Conservation (phyloP, 116 monocot species). For the Phalaenopsis hybrid region DNA sequence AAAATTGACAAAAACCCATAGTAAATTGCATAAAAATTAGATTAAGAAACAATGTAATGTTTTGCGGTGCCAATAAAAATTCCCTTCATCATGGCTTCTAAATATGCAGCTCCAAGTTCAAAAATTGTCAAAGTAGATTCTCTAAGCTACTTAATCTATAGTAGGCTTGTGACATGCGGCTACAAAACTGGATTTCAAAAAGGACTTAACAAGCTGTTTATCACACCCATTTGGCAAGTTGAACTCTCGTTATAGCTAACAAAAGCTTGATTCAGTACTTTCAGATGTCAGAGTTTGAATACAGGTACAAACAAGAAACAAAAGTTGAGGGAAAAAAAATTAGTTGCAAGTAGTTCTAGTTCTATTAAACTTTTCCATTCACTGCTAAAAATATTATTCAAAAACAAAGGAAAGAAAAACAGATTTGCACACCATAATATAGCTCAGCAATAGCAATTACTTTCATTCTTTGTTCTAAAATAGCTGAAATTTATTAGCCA, state of each 20-base stretch:
- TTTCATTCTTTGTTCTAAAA: neutral
- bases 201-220: too few relatives aligned
- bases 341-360: neutral
- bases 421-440: neutral
- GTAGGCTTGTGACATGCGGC: neutral
- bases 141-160: neutral
- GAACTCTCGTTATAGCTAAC: neutral
- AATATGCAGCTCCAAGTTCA: neutral
- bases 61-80: neutral
- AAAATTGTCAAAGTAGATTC: neutral
- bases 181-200: neutral
- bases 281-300: neutral
- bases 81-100: neutral
- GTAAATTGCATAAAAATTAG: neutral
- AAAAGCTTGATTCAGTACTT: conserved; percentile 2
- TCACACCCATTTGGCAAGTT: neutral
- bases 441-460: neutral
- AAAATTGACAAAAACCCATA: neutral
- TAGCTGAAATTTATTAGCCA: neutral
- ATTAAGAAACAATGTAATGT: neutral
- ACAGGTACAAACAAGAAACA: neutral
- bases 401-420: neutral
- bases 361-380: neutral
- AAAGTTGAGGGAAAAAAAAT: neutral
- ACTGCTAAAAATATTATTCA: neutral